Percentiles rank a stretch among this genome's conserved stretches.
These are phyloP conservation scores for Aspergillus coremiiformis DNA, from an alignment of 495 filamentous ascomycete species.

Conservation along the genomic window DNA sequence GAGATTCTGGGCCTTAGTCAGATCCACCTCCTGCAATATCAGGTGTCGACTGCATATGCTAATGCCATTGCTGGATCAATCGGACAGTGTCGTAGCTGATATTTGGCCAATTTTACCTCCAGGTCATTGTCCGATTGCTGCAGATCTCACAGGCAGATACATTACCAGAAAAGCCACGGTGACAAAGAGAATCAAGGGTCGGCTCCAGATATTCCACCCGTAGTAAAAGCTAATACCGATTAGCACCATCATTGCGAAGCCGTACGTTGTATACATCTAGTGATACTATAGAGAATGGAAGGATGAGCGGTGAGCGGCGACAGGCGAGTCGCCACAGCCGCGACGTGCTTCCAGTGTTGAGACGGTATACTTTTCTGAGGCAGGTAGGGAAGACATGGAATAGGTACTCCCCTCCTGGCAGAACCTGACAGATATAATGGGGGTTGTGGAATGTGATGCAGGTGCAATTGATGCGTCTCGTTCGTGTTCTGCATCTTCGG, in stretches of 20 bases:
- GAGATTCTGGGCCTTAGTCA: background rate
- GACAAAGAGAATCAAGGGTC: background rate
- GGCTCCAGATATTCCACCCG: background rate
- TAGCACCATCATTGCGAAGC: background rate
- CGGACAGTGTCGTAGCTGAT: background rate
- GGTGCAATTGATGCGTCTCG: background rate
- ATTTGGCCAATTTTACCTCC: background rate
- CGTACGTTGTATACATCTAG: background rate
- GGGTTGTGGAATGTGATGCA: background rate
- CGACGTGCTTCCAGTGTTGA: background rate
- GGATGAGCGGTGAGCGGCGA: constrained; percentile 8
- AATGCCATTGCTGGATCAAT: background rate
- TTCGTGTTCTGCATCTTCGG: background rate
- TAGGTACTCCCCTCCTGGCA: background rate
- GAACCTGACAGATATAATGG: background rate
- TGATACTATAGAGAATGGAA: background rate
- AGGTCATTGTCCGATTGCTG: background rate
- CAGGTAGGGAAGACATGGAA: background rate
- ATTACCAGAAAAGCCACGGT: background rate
- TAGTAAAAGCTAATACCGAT: background rate
- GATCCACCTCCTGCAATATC: background rate
- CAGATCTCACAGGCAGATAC: background rate
- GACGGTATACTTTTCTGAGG: background rate
- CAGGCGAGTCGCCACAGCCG: background rate
- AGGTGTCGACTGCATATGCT: background rate